Evolutionary conservation across 805 yeast species (phyloP).

Genomic region (Saccharomycopsis javanensis): DNA sequence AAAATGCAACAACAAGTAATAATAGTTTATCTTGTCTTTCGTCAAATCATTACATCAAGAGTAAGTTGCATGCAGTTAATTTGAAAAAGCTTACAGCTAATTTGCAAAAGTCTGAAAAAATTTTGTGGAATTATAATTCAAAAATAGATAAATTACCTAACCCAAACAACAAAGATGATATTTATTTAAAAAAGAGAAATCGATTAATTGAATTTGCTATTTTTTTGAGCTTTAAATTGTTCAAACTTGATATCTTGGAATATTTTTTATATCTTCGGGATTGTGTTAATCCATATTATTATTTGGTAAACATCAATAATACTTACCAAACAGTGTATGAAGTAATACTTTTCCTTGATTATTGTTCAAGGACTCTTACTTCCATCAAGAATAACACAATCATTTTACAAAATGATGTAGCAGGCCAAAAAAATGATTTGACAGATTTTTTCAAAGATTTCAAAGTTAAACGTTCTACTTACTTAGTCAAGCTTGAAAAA

Average conservation of each 20-base stretch:
- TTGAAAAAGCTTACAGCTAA: constrained; percentile 10
- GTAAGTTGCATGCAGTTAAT: constrained; percentile 5
- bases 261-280: constrained; percentile 17
- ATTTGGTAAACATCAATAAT: constrained; percentile 11
- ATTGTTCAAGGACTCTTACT: constrained; percentile 7
- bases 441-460: neutral
- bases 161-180: neutral
- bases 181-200: neutral
- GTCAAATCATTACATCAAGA: neutral
- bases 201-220: constrained; percentile 13
- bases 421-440: too few species aligned
- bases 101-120: constrained; percentile 13
- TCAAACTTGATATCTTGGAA: constrained; percentile 17
- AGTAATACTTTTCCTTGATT: constrained; percentile 14
- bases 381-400: neutral
- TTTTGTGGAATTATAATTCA: constrained; percentile 9
- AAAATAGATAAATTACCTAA: constrained; percentile 4
- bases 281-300: constrained; percentile 1
- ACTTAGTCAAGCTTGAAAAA: neutral
- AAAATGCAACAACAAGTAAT: too few species aligned
- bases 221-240: constrained; percentile 16
- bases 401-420: neutral
- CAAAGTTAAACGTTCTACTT: neutral
- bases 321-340: constrained; percentile 10
- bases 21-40: too few species aligned